A percentile compares a stretch with the other conserved stretches of the same genome.
Conservation (phyloP, 1,139 yeast species). For the Protomyces arabidopsidicola region DNA sequence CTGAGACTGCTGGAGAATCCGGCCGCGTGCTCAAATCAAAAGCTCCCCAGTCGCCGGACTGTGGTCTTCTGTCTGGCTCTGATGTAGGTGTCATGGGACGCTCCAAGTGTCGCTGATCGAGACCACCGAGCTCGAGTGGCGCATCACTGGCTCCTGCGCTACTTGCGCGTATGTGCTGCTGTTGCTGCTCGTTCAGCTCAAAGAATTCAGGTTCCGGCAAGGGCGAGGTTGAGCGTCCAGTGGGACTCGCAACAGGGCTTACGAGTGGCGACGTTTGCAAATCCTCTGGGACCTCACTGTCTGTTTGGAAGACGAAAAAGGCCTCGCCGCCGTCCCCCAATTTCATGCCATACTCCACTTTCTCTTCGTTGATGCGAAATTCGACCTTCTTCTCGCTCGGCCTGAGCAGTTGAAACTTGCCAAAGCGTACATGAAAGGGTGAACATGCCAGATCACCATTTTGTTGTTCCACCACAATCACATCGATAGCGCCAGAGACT, state of each 20-base stretch:
- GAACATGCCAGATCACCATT: constrained; percentile 80
- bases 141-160: constrained; percentile 28
- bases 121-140: neutral
- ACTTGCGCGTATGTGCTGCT: constrained; percentile 20
- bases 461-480: constrained; percentile 90
- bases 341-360: constrained; percentile 88
- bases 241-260: constrained; percentile 54
- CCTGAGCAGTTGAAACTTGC: constrained; percentile 81
- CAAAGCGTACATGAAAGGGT: constrained; percentile 95
- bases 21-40: constrained; percentile 1
- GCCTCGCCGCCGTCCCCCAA: constrained; percentile 98
- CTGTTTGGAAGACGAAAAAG: constrained; percentile 88
- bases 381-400: constrained; percentile 91
- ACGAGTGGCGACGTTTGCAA: constrained; percentile 87
- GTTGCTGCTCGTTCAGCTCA: constrained; percentile 20
- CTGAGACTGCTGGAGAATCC: neutral
- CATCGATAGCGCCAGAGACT: constrained; percentile 93
- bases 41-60: constrained; percentile 17
- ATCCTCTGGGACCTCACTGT: constrained; percentile 64
- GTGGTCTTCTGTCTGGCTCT: constrained; percentile 1
- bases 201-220: constrained; percentile 24
- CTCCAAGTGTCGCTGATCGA: neutral
- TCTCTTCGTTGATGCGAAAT: constrained; percentile 73
- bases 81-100: constrained; percentile 4
- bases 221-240: constrained; percentile 4